phyloP scores from a whole-genome alignment of 768 basidiomycete genomes.

The Podaxis sp. region DNA sequence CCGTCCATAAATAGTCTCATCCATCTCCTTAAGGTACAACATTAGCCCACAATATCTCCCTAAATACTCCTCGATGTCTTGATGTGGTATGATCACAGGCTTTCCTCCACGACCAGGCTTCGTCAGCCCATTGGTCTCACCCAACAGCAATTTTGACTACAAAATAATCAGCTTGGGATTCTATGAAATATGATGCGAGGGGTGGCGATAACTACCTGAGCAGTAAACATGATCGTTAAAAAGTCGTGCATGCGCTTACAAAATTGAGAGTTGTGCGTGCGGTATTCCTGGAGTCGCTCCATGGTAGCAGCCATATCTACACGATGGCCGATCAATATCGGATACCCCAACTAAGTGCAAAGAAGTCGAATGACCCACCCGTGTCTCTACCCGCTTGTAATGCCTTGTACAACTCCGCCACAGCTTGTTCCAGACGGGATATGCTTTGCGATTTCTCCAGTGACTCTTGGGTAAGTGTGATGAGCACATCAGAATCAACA shows the following conservation, averaged over 20 bases:
- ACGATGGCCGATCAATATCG: neutral
- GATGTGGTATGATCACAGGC: slow-evolving; percentile 56
- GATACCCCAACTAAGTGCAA: neutral
- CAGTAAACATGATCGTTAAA: slow-evolving; percentile 86
- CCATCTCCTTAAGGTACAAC: slow-evolving; percentile 95
- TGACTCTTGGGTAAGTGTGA: slow-evolving; percentile 83
- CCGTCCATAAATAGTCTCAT: slow-evolving; percentile 81
- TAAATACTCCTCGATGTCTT: slow-evolving; percentile 74
- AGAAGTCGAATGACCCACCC: slow-evolving; percentile 39
- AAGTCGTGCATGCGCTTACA: slow-evolving; percentile 90
- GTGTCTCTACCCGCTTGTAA: slow-evolving; percentile 86
- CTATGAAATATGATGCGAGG: no score
- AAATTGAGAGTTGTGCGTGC: slow-evolving; percentile 86
- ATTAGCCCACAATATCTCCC: slow-evolving; percentile 87
- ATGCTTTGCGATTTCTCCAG: slow-evolving; percentile 78
- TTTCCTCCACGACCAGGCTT: slow-evolving; percentile 35
- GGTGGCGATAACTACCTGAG: slow-evolving; percentile 53
- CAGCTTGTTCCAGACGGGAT: slow-evolving; percentile 74
- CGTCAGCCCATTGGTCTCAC: slow-evolving; percentile 54
- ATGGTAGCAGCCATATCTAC: slow-evolving; percentile 96
- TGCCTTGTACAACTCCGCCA: slow-evolving; percentile 91
- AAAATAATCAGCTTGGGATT: neutral
- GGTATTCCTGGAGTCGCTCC: slow-evolving; percentile 88
- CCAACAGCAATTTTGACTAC: slow-evolving; percentile 66
- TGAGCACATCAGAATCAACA: slow-evolving; percentile 73